phyloP scores from a whole-genome alignment of 2,329 filamentous ascomycete genomes.

The Lojkania enalia region DNA sequence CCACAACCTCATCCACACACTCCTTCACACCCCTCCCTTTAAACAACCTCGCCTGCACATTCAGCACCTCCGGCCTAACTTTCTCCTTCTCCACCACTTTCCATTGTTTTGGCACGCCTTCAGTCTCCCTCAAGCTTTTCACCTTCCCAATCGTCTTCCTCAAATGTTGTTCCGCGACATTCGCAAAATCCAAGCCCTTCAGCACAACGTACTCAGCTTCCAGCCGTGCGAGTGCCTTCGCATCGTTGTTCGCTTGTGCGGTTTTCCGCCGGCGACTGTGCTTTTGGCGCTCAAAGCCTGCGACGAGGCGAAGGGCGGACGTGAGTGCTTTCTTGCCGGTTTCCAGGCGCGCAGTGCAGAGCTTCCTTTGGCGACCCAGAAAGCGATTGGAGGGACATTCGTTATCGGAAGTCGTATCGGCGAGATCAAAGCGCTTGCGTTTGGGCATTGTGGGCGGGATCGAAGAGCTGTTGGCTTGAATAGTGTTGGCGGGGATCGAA shows the following conservation, averaged over 20 bases:
- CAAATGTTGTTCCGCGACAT: conserved; percentile 57
- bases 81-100: conserved; percentile 38
- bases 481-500: too few relatives aligned
- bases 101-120: conserved; percentile 50
- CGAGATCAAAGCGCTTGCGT: conserved; percentile 34
- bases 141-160: conserved; percentile 60
- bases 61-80: conserved; percentile 52
- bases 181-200: conserved; percentile 59
- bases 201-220: conserved; percentile 64
- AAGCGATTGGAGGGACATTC: conserved; percentile 10
- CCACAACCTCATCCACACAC: conserved; percentile 53
- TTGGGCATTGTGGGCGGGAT: conserved; percentile 41
- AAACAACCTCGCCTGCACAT: conserved; percentile 62
- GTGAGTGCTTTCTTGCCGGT: conserved; percentile 53
- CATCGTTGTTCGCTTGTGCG: conserved; percentile 52
- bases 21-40: conserved; percentile 63
- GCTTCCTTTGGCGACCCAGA: conserved; percentile 25
- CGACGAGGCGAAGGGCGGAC: conserved; percentile 11
- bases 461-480: too few relatives aligned
- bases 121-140: conserved; percentile 59
- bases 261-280: conserved; percentile 64
- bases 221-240: conserved; percentile 58
- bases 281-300: conserved; percentile 78
- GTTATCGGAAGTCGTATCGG: conserved; percentile 3
- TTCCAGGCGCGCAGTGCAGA: conserved; percentile 51